A percentile compares a stretch with the other conserved stretches of the same genome.
phyloP scores from a whole-genome alignment of 1,284 basidiomycete genomes.

The Irpex sp. region DNA sequence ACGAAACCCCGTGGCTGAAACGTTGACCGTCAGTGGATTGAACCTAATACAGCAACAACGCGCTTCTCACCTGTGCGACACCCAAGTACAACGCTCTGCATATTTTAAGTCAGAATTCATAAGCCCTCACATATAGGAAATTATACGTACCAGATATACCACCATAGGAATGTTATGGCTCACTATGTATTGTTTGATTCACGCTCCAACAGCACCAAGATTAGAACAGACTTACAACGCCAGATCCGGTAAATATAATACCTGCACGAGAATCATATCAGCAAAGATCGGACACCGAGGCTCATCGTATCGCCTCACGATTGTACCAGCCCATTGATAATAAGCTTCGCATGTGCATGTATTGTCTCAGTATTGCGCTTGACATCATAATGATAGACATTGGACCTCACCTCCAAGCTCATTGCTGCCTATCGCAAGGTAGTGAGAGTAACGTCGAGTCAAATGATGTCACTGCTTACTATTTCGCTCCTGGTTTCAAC shows the following conservation, averaged over 20 bases:
- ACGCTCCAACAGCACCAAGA: background rate
- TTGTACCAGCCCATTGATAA: too few species aligned
- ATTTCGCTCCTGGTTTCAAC: background rate
- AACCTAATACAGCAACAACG: too few species aligned
- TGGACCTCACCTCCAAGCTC: too few species aligned
- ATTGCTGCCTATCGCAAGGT: too few species aligned
- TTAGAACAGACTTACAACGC: background rate
- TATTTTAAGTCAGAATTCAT: background rate
- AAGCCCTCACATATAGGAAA: background rate
- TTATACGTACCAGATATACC: background rate
- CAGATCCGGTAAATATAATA: background rate
- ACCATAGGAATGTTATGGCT: background rate
- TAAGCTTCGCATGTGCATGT: too few species aligned
- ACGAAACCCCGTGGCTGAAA: too few species aligned
- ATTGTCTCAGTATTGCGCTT: too few species aligned
- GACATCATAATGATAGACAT: too few species aligned
- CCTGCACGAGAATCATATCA: background rate
- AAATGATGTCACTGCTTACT: background rate
- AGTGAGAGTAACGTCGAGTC: too few species aligned
- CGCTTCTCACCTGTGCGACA: background rate
- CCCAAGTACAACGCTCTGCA: background rate
- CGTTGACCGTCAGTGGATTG: too few species aligned
- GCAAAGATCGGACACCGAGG: background rate
- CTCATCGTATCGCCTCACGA: too few species aligned
- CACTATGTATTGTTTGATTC: background rate